A percentile compares a stretch with the other conserved stretches of the same genome.
Evolutionary conservation across 768 basidiomycete species (phyloP).

Genomic region (Fistulinella prunicolor): DNA sequence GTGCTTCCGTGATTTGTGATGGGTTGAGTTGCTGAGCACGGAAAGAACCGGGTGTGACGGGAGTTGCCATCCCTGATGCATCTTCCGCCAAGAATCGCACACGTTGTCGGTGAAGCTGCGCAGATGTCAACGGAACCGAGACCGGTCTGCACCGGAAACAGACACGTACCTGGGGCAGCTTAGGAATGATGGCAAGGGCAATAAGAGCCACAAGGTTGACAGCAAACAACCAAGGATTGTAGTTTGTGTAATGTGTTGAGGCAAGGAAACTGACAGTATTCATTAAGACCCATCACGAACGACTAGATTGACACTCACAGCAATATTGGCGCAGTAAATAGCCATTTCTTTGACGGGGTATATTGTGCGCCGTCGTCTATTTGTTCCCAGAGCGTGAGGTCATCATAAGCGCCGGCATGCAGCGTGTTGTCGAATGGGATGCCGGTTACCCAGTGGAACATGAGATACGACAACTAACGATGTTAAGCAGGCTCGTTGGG

Average conservation of each 20-base stretch:
- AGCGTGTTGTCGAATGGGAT: slow-evolving; percentile 89
- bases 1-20: slow-evolving; percentile 45
- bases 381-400: slow-evolving; percentile 98
- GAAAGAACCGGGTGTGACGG: slow-evolving; percentile 56
- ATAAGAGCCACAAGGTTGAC: slow-evolving; percentile 82
- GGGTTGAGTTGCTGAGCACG: slow-evolving; percentile 42
- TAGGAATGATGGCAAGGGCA: slow-evolving; percentile 82
- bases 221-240: slow-evolving; percentile 91
- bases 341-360: slow-evolving; percentile 97
- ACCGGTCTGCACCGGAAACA: slow-evolving; percentile 1
- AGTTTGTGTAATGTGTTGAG: slow-evolving; percentile 97
- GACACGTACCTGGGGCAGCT: slow-evolving; percentile 81
- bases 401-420: slow-evolving; percentile 93
- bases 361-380: slow-evolving; percentile 99
- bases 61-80: slow-evolving; percentile 63
- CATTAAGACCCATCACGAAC: background rate
- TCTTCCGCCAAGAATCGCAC: slow-evolving; percentile 72
- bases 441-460: slow-evolving; percentile 98
- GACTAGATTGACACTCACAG: slow-evolving; percentile 55
- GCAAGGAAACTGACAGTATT: slow-evolving; percentile 71
- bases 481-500: slow-evolving; percentile 3
- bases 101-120: slow-evolving; percentile 77
- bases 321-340: slow-evolving; percentile 82
- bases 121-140: slow-evolving; percentile 14
- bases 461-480: slow-evolving; percentile 84